Evolutionary conservation across 768 basidiomycete species (phyloP).

Genomic region (Trametes cingulata): DNA sequence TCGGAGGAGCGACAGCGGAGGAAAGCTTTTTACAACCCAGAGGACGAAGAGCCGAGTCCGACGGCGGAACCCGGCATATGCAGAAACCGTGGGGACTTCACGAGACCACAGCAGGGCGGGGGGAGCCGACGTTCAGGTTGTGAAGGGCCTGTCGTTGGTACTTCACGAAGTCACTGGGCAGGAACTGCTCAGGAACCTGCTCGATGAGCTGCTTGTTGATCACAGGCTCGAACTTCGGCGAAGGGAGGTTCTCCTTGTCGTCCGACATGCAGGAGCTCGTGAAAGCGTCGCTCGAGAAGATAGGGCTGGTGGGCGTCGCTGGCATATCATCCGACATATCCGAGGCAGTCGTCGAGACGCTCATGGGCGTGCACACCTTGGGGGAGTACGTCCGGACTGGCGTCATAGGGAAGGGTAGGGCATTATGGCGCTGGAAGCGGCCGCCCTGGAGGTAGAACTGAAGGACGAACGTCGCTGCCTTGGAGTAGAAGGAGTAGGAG

Average conservation of each 20-base stretch:
- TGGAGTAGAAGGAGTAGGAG: slow-evolving; percentile 94
- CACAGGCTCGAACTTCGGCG: slow-evolving; percentile 65
- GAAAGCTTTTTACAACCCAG: slow-evolving; percentile 51
- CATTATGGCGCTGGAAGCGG: slow-evolving; percentile 57
- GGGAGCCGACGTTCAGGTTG: slow-evolving; percentile 71
- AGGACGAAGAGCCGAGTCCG: slow-evolving; percentile 24
- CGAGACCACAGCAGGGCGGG: slow-evolving; percentile 57
- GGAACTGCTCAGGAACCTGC: slow-evolving; percentile 69
- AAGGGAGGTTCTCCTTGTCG: slow-evolving; percentile 79
- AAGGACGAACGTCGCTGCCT: slow-evolving; percentile 90
- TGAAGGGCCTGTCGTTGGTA: slow-evolving; percentile 80
- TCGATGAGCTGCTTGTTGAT: slow-evolving; percentile 72
- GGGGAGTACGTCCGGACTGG: slow-evolving; percentile 52
- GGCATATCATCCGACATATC: slow-evolving; percentile 85
- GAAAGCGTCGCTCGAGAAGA: slow-evolving; percentile 49
- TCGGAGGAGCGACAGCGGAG: slow-evolving; percentile 23
- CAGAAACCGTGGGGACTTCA: slow-evolving; percentile 36
- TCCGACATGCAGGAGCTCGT: slow-evolving; percentile 66
- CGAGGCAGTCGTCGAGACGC: slow-evolving; percentile 69
- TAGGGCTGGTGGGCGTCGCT: slow-evolving; percentile 74
- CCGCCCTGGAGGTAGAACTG: slow-evolving; percentile 93
- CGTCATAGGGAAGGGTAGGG: slow-evolving; percentile 62
- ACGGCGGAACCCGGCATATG: slow-evolving; percentile 15
- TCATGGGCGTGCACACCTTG: slow-evolving; percentile 69
- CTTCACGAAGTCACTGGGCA: slow-evolving; percentile 79